Evolutionary conservation across 192 early-diverging fungal genomes (phyloP), one percentile per base, ranked within the genome.

Genomic region (Rhizoclosmatium sp.): DNA sequence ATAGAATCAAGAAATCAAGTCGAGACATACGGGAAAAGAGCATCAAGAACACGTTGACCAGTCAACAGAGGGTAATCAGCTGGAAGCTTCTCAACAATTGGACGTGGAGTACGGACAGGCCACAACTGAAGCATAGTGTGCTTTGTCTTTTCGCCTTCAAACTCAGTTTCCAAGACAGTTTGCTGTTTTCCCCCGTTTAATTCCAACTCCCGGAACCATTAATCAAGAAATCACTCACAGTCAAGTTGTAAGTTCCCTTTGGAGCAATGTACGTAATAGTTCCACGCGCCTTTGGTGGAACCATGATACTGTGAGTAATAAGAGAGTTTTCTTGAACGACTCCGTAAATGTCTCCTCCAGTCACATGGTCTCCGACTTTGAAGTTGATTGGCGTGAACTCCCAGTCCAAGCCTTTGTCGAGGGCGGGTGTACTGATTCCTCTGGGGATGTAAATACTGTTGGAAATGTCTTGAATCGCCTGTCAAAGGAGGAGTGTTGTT

Each of bases 371-470:
- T 71, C 98, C 95, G 68, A 95, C 91, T 84, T 94, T 94, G 87
- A 94, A 93, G 86, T 94, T 94, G 47, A 89, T 83, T 56, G 98
- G 98, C 76, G 95, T 92, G 85, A 99, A 99, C 80, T 99, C 95
- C 97, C 97, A 99, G 49, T 83, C 85, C 46, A 96, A 75, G 71
- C 86, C 88, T 84, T 93, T 98, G 85, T 98, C 95, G 73, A 99
- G 88, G 1, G 98, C 95, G 47, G 97, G 95, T n/a, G 98, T 99
- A 69, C 94, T 92, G 78, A 99, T 97, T 85, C 98, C 98, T 75
- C 98, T 94, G 45, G 98, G 98, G 80, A 99, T 98, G 80, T 99
- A 99, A 84, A 99, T 99, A 85, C 95, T 95, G 82, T 95, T 85
- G 23, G 96, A 96, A 2, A 92, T 80, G 74, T 98, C 94, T 81